Evolutionary conservation across 768 basidiomycete species (phyloP).

Genomic region (Mycena belliarum): DNA sequence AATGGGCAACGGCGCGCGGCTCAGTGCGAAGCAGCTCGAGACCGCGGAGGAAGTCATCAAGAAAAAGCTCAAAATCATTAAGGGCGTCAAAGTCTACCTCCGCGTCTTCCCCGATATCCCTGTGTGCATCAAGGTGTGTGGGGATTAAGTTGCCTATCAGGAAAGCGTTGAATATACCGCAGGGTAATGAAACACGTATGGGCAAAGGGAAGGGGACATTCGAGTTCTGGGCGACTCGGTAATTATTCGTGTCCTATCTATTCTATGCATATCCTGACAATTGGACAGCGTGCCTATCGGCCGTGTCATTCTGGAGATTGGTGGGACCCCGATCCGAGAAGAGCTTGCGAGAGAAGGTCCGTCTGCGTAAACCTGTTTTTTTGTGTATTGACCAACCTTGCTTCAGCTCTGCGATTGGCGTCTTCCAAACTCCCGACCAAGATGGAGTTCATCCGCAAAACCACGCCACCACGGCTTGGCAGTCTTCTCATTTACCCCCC

Average conservation of each 20-base stretch:
- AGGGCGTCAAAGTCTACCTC: slow-evolving; percentile 84
- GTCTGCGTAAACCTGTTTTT: slow-evolving; percentile 21
- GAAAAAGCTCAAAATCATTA: slow-evolving; percentile 86
- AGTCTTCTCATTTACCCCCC: slow-evolving; percentile 57
- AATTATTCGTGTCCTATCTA: slow-evolving; percentile 25
- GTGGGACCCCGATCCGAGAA: slow-evolving; percentile 84
- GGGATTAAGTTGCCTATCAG: not conserved
- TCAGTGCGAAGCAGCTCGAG: slow-evolving; percentile 88
- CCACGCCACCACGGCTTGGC: slow-evolving; percentile 73
- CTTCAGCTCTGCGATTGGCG: slow-evolving; percentile 82
- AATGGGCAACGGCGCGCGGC: slow-evolving; percentile 74
- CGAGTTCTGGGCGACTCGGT: slow-evolving; percentile 97
- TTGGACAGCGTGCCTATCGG: slow-evolving; percentile 74
- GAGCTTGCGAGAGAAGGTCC: slow-evolving; percentile 91
- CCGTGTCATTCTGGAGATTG: slow-evolving; percentile 92
- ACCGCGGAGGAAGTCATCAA: slow-evolving; percentile 87
- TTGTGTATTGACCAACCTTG: not conserved
- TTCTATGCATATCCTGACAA: not conserved
- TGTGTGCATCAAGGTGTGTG: slow-evolving; percentile 88
- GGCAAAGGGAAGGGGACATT: slow-evolving; percentile 98
- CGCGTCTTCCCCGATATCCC: slow-evolving; percentile 96
- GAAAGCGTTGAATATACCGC: not conserved
- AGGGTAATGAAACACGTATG: slow-evolving; percentile 99
- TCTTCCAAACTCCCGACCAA: slow-evolving; percentile 81
- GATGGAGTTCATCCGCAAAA: slow-evolving; percentile 81